These are phyloP conservation scores for Boechera stricta DNA, from an alignment of 345 rosid species.

Conservation along the genomic window DNA sequence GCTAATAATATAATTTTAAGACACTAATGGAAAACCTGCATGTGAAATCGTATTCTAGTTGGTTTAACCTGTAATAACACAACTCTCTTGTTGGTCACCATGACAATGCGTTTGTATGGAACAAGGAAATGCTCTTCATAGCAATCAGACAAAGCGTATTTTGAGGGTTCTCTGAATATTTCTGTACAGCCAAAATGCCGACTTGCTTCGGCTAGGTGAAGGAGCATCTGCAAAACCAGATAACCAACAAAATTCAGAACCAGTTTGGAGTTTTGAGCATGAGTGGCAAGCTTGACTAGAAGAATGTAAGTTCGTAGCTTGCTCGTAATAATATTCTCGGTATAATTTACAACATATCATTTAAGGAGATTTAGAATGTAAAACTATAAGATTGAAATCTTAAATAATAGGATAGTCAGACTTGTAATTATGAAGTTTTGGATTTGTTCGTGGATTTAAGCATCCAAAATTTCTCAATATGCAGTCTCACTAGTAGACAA, in stretches of 20 bases:
- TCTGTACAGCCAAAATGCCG: slow-evolving; percentile 88
- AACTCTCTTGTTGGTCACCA: slow-evolving; percentile 83
- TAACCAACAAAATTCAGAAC: slow-evolving; percentile 7
- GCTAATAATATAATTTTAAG: slow-evolving; percentile 20
- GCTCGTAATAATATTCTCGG: not conserved
- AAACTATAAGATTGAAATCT: slow-evolving; percentile 12
- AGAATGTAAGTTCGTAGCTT: slow-evolving; percentile 18
- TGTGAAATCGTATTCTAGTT: slow-evolving; percentile 19
- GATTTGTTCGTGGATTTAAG: slow-evolving; percentile 17
- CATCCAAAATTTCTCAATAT: slow-evolving; percentile 14
- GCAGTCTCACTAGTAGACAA: slow-evolving; percentile 20
- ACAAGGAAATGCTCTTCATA: slow-evolving; percentile 85
- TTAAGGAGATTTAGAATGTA: slow-evolving; percentile 9
- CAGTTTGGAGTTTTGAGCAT: slow-evolving; percentile 26
- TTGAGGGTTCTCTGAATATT: slow-evolving; percentile 94
- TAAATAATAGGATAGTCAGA: not conserved
- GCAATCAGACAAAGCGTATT: slow-evolving; percentile 86
- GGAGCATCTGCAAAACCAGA: slow-evolving; percentile 74
- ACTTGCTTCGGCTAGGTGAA: slow-evolving; percentile 91
- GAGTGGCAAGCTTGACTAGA: slow-evolving; percentile 11
- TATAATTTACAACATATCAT: slow-evolving; percentile 5
- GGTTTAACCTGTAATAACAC: slow-evolving; percentile 81
- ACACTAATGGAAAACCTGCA: slow-evolving; percentile 5
- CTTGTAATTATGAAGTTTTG: slow-evolving; percentile 11
- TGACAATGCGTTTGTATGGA: slow-evolving; percentile 75